Evolutionary conservation across 345 rosid species (phyloP).

Genomic region (Lumnitzera racemosa): DNA sequence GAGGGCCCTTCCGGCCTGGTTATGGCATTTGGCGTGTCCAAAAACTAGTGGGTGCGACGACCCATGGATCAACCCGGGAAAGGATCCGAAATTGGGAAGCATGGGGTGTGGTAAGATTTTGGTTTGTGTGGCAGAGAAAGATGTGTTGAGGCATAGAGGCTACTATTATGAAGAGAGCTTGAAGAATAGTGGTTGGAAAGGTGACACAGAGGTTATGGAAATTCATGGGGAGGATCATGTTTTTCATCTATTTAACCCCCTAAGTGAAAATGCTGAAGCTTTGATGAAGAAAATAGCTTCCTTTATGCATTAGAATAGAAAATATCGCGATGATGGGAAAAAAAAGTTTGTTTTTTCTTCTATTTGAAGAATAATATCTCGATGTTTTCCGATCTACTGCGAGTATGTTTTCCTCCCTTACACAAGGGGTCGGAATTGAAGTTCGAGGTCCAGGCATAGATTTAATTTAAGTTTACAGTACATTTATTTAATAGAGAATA

Average conservation of each 20-base stretch:
- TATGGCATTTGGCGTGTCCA: slow-evolving; percentile 21
- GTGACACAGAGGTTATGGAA: slow-evolving; percentile 20
- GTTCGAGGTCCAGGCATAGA: no score
- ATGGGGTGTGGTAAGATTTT: slow-evolving; percentile 22
- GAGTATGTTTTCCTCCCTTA: no score
- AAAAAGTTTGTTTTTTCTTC: no score
- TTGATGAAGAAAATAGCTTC: slow-evolving; percentile 18
- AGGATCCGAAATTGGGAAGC: slow-evolving; percentile 12
- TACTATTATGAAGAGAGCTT: slow-evolving; percentile 18
- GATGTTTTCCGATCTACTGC: no score
- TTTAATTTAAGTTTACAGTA: no score
- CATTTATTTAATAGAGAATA: no score
- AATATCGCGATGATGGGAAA: no score
- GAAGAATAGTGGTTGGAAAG: slow-evolving; percentile 24
- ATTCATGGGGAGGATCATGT: slow-evolving; percentile 25
- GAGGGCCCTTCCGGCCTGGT: not conserved
- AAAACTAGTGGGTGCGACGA: slow-evolving; percentile 18
- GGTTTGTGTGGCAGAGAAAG: slow-evolving; percentile 33
- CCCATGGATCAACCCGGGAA: slow-evolving; percentile 23
- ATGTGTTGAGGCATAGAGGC: slow-evolving; percentile 17
- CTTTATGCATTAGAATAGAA: slow-evolving; percentile 12
- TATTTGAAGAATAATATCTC: no score
- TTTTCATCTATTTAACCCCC: slow-evolving; percentile 29
- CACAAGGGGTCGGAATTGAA: no score
- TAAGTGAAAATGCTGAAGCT: slow-evolving; percentile 14